phyloP scores from a whole-genome alignment of 1,139 yeast species.

The Zygosaccharomyces pseudobailii region DNA sequence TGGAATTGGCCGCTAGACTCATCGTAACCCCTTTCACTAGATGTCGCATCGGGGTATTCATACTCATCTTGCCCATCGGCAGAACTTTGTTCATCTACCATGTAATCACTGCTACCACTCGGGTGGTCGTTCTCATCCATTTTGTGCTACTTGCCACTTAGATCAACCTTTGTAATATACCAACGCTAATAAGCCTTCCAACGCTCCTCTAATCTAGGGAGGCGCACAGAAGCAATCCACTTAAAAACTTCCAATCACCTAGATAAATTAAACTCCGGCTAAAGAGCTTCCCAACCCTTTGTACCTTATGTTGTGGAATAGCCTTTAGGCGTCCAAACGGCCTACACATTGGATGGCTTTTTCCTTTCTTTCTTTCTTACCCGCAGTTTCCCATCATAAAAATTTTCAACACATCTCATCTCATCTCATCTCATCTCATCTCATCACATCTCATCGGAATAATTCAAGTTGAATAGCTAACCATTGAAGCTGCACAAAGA shows the following conservation, averaged over 20 bases:
- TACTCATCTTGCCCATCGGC: slow-evolving; percentile 6
- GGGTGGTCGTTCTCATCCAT: slow-evolving; percentile 11
- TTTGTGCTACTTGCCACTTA: neutral
- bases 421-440: slow-evolving; percentile 12
- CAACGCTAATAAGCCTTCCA: neutral
- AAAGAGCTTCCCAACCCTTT: neutral
- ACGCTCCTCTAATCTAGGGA: neutral
- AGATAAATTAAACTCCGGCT: neutral
- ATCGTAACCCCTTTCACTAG: slow-evolving; percentile 4
- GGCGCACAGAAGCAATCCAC: neutral
- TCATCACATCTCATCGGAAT: neutral
- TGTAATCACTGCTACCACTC: slow-evolving; percentile 11
- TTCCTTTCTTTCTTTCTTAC: slow-evolving; percentile 1
- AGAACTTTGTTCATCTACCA: slow-evolving; percentile 11
- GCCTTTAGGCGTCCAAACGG: neutral
- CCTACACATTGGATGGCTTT: slow-evolving; percentile 3
- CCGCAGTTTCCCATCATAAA: slow-evolving; percentile 5
- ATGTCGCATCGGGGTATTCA: neutral
- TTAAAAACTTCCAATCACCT: neutral
- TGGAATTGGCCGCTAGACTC: neutral
- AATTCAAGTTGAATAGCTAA: no score
- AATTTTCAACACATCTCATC: slow-evolving; percentile 17
- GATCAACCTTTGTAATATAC: neutral
- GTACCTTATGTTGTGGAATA: neutral
- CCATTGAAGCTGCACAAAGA: neutral